Base-by-base conservation (phyloP, 2,329 filamentous ascomycete genomes). In the Metarhizium guizhouense region DNA sequence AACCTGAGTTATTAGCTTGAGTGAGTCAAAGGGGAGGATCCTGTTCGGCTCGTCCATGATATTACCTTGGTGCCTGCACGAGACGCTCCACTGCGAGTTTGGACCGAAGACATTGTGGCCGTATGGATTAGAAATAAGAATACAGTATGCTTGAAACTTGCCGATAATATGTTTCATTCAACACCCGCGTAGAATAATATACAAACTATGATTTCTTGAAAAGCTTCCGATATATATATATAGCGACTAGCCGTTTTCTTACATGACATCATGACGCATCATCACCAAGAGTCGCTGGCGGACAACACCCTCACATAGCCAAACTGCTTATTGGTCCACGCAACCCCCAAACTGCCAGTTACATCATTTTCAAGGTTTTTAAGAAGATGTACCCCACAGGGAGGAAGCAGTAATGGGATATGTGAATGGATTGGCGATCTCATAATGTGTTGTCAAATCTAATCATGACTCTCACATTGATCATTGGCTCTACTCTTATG, bases 1-100 rank as follows among this genome's bases (percentile, higher is more conserved):
- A 58, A 81, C 79, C 75, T 83, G 53, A n/a, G 34, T 4, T 20
- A 1, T 29, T 50, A 36, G 29, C 1, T 50, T 16, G 1, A 50
- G 32, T 34, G 32, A 34, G 10, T 34, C 32, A 34, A 34, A 34
- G 7, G 6, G 32, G 7, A 11, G 32, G 10, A 34, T 34, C 10
- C 32, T 11, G 10, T 11, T 34, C 32, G 47, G 6, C 18, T n/a
- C 20, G 7, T 6, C 16, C 6, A 30, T 18, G 16, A 25, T 10
- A 50, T 2, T 49, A 56, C 56, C 52, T 58, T 58, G 29, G 56
- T 58, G 34, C 56, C 56, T 47, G 54, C 54, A 51, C 47, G 53
- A 5, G 56, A 20, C 25, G 45, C 34, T 5, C 42, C 42, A 5
- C 36, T 53, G 42, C 53, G 53, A 47, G 43, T 45, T 20, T 57